Evolutionary conservation across 768 basidiomycete species (phyloP).

Genomic region (Lactarius sp.): DNA sequence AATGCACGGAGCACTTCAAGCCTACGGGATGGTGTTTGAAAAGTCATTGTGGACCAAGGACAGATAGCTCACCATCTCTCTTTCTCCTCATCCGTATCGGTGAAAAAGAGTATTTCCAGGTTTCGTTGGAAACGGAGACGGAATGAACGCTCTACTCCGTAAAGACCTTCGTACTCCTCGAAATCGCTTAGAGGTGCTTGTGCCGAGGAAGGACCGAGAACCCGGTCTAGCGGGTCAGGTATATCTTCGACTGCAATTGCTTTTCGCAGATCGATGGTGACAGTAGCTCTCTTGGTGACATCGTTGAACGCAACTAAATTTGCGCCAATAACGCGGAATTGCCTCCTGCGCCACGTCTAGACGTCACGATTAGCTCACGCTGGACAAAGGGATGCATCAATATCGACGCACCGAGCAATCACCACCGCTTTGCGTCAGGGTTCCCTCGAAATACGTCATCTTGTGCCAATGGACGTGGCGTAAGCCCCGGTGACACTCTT

Average conservation of each 20-base stretch:
- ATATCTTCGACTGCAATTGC: conserved; percentile 75
- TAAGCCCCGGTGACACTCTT: conserved; percentile 86
- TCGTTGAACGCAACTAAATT: conserved; percentile 89
- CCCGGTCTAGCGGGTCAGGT: conserved; percentile 48
- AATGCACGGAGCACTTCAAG: conserved; percentile 78
- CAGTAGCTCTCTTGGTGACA: conserved; percentile 83
- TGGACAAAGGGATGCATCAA: not conserved
- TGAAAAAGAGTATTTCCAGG: conserved; percentile 84
- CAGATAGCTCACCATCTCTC: conserved; percentile 60
- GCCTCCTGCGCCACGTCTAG: conserved; percentile 79
- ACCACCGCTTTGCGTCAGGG: conserved; percentile 88
- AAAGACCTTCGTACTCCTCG: conserved; percentile 60
- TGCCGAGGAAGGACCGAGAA: conserved; percentile 43
- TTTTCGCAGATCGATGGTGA: conserved; percentile 88
- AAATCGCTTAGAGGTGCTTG: conserved; percentile 36
- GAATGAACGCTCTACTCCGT: conserved; percentile 79
- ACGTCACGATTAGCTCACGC: conserved; percentile 11
- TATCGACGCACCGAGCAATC: conserved; percentile 73
- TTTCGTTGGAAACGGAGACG: conserved; percentile 70
- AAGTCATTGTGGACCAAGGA: not conserved
- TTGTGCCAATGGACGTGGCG: conserved; percentile 93
- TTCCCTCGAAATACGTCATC: conserved; percentile 89
- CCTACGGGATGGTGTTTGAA: conserved; percentile 42
- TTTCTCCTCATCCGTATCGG: conserved; percentile 89
- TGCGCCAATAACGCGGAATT: conserved; percentile 78